Conservation (phyloP, 176 grass and related monocot genomes). For the Alopecurus myosuroides region DNA sequence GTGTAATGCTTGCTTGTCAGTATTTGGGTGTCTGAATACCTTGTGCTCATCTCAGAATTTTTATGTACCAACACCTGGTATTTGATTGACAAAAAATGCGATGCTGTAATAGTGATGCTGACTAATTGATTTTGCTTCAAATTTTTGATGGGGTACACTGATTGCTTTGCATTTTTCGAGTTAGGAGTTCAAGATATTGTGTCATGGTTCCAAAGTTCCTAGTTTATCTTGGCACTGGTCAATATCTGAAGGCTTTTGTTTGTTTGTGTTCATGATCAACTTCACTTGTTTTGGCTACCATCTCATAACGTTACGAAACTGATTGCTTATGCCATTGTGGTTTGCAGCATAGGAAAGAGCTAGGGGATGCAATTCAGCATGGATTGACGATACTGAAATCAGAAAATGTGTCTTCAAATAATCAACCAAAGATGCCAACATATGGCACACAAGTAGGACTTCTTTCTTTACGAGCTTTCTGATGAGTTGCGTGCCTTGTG, state of each 20-base stretch:
- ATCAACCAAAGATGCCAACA: slow-evolving; percentile 91
- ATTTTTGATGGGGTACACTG: neutral
- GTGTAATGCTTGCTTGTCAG: slow-evolving; percentile 6
- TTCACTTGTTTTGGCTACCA: neutral
- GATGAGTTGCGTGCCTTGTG: neutral
- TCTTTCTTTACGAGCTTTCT: slow-evolving; percentile 17
- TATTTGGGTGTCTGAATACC: neutral
- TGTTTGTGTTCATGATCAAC: neutral
- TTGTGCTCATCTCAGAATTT: neutral
- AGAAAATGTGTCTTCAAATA: slow-evolving; percentile 68
- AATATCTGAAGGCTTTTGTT: slow-evolving; percentile 1
- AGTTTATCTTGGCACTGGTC: neutral
- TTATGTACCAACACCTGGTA: neutral
- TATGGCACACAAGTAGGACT: slow-evolving; percentile 88
- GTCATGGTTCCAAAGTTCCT: neutral
- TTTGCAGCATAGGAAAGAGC: slow-evolving; percentile 82
- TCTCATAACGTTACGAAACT: neutral
- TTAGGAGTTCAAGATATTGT: neutral
- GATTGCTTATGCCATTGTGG: slow-evolving; percentile 19
- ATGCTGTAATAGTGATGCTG: neutral
- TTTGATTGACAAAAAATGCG: neutral
- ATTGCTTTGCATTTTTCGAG: neutral
- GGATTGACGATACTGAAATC: slow-evolving; percentile 88
- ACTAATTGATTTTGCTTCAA: neutral
- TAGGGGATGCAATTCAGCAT: slow-evolving; percentile 84